Conservation (phyloP, 139 green algal species). For the Pleodorina starrii region DNA sequence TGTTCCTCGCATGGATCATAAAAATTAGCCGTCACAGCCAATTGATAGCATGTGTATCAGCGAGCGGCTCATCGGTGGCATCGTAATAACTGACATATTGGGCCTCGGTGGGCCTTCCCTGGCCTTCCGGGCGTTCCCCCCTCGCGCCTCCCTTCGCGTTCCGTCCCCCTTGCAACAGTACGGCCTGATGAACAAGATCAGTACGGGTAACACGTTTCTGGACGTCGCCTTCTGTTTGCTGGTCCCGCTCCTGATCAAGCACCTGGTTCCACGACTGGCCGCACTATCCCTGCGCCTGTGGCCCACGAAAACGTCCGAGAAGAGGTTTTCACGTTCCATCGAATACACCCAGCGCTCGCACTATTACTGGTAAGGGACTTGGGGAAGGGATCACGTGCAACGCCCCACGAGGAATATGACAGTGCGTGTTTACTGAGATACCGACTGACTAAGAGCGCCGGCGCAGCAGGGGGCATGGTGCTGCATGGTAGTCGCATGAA, state of each 20-base stretch:
- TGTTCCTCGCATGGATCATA: background rate
- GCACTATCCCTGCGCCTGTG: background rate
- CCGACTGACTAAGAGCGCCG: too few species aligned
- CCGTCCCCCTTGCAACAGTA: background rate
- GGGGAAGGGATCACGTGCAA: background rate
- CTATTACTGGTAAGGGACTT: conserved; percentile 28
- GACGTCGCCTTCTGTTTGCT: conserved; percentile 35
- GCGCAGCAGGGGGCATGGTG: background rate
- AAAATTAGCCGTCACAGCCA: background rate
- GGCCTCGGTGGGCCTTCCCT: too few species aligned
- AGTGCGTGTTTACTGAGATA: background rate
- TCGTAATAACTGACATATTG: too few species aligned
- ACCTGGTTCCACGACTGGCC: background rate
- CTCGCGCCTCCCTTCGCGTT: too few species aligned
- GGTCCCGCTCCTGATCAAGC: conserved; percentile 38
- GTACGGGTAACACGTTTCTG: conserved; percentile 32
- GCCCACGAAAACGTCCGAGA: background rate
- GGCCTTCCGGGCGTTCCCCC: too few species aligned
- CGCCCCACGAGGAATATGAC: background rate
- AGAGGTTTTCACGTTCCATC: conserved; percentile 15
- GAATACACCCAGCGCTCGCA: background rate
- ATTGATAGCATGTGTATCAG: background rate
- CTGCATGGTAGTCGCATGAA: background rate
- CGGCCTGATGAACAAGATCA: conserved; percentile 58
- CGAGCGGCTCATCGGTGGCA: background rate